phyloP scores from a whole-genome alignment of 2,329 filamentous ascomycete genomes.

The Cladosporium colombiae region DNA sequence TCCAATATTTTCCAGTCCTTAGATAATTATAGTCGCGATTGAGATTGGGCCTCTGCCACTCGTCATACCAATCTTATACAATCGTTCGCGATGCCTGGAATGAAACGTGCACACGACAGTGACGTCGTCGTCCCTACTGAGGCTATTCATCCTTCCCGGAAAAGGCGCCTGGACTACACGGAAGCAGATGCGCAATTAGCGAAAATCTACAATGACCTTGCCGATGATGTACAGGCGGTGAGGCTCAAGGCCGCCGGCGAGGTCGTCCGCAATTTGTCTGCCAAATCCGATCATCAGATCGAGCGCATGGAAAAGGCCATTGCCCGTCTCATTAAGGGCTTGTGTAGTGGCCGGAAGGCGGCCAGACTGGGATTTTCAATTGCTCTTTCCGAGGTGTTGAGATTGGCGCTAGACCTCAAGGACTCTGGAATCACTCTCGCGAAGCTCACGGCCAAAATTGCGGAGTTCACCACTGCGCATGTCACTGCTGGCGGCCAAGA shows the following conservation, averaged over 20 bases:
- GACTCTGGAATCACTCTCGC: constrained; percentile 33
- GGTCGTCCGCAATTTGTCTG: constrained; percentile 45
- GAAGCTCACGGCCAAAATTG: constrained; percentile 53
- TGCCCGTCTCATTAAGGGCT: constrained; percentile 71
- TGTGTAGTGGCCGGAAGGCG: constrained; percentile 87
- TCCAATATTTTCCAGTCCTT: constrained; percentile 7
- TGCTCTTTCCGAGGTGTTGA: constrained; percentile 78
- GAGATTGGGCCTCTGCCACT: constrained; percentile 9
- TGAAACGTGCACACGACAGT: constrained; percentile 29
- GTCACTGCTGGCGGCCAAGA: constrained; percentile 66
- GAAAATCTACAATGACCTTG: constrained; percentile 49
- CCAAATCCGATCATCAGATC: constrained; percentile 39
- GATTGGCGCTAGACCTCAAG: constrained; percentile 56
- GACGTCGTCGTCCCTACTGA: constrained; percentile 22
- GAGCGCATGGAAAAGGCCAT: constrained; percentile 44
- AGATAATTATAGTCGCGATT: constrained; percentile 5
- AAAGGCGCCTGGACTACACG: constrained; percentile 39
- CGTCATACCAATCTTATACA: constrained; percentile 17
- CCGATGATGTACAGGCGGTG: constrained; percentile 47
- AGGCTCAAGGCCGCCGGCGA: constrained; percentile 49
- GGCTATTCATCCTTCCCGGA: constrained; percentile 34
- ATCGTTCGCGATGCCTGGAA: constrained; percentile 8
- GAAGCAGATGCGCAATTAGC: constrained; percentile 46
- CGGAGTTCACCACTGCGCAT: constrained; percentile 53
- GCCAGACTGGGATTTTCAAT: constrained; percentile 87